These are phyloP conservation scores for Wickerhamiella parazyma DNA, from an alignment of 805 yeast species.

Conservation along the genomic window DNA sequence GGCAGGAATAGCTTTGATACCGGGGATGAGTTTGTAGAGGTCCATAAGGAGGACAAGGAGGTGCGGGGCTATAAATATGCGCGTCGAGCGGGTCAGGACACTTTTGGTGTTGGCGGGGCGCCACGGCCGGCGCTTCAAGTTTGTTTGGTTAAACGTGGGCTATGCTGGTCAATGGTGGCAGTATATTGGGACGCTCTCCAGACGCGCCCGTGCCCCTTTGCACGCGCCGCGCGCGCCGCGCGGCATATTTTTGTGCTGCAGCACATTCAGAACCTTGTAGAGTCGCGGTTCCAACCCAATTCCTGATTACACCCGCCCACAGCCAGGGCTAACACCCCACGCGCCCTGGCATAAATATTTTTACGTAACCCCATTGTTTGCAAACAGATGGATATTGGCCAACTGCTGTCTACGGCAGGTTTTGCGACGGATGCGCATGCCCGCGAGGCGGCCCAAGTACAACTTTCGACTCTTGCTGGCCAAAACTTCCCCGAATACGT, in stretches of 20 bases:
- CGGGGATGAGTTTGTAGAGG: background rate
- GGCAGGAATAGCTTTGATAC: conserved; percentile 15
- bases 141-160: too few species aligned
- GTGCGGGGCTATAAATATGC: background rate
- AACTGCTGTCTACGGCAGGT: conserved; percentile 64
- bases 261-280: too few species aligned
- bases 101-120: too few species aligned
- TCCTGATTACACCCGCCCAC: background rate
- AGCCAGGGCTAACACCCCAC: background rate
- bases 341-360: background rate
- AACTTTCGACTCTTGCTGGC: conserved; percentile 54
- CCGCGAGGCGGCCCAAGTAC: conserved; percentile 67
- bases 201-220: too few species aligned
- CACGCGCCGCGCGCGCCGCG: too few species aligned
- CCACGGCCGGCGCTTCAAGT: too few species aligned
- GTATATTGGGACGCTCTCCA: too few species aligned
- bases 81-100: too few species aligned
- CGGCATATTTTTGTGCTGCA: too few species aligned
- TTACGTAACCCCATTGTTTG: conserved; percentile 9
- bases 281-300: background rate
- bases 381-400: conserved; percentile 39
- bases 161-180: too few species aligned
- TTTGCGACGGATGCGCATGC: conserved; percentile 27
- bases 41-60: background rate
- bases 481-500: conserved; percentile 65